These are phyloP conservation scores for Phytophthora pisi DNA, from an alignment of 352 stramenopile species.

Conservation along the genomic window DNA sequence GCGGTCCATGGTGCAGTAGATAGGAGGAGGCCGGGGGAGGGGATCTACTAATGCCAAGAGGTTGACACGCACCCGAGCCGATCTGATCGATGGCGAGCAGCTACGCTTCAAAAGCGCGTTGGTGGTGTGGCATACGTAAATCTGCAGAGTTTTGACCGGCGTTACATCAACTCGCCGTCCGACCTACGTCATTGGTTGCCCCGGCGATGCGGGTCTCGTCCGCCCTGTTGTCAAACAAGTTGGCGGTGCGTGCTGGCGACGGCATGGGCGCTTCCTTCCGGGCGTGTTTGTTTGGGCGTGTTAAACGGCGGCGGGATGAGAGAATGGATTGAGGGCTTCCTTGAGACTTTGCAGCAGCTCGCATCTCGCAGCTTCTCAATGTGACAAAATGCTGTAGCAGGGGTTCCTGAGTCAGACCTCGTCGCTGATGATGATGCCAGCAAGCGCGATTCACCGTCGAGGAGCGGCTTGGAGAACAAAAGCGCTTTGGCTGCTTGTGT, in stretches of 20 bases:
- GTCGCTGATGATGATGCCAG: not conserved
- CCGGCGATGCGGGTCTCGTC: constrained; percentile 8
- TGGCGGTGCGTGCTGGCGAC: not conserved
- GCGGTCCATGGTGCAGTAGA: constrained; percentile 36
- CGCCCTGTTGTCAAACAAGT: constrained; percentile 14
- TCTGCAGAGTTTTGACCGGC: not conserved
- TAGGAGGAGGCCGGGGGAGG: not conserved
- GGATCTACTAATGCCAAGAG: not conserved
- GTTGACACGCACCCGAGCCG: not conserved
- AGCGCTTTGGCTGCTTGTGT: not conserved
- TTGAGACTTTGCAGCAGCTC: not conserved
- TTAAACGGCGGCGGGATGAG: constrained; percentile 8
- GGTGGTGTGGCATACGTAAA: not conserved
- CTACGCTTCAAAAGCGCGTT: constrained; percentile 11
- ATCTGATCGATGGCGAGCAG: constrained; percentile 12
- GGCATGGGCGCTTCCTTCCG: not conserved
- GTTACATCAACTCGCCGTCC: constrained; percentile 32
- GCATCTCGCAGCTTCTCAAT: not conserved
- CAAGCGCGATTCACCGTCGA: not conserved
- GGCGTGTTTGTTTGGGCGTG: not conserved
- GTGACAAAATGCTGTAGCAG: not conserved
- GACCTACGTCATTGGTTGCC: constrained; percentile 29
- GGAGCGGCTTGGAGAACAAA: not conserved
- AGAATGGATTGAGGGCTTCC: not conserved
- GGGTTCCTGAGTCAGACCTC: not conserved